Conservation (phyloP, 176 grass and related monocot genomes). For the Thinopyrum elongatum region DNA sequence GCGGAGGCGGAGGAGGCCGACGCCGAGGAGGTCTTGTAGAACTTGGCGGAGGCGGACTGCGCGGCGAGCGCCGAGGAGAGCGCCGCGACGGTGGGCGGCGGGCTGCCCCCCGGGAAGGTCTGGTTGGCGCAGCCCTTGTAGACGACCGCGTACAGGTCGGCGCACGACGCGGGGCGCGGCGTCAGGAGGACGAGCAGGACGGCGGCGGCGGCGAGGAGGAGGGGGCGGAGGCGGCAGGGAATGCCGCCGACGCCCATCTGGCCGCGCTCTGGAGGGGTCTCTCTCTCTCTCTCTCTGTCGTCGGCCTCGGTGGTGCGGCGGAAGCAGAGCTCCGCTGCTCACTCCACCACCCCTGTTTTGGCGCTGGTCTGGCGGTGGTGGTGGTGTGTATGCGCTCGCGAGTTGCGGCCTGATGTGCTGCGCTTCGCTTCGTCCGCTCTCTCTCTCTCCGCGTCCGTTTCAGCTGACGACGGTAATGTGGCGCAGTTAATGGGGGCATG, state of each 20-base stretch:
- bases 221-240: constrained; percentile 27
- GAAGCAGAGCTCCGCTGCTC: neutral
- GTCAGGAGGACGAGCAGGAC: neutral
- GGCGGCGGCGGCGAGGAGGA: neutral
- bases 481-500: constrained; percentile 4
- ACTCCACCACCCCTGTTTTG: neutral
- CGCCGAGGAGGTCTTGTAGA: constrained; percentile 77
- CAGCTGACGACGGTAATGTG: neutral
- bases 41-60: constrained; percentile 66
- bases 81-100: constrained; percentile 32
- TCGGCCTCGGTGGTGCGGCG: neutral
- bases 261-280: neutral
- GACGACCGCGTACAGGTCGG: constrained; percentile 70
- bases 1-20: constrained; percentile 12
- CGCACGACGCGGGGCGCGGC: constrained; percentile 5
- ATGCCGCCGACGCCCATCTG: constrained; percentile 46
- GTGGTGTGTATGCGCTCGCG: neutral
- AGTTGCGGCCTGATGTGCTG: neutral
- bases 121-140: constrained; percentile 99
- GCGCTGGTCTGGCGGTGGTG: neutral
- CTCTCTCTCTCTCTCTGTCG: neutral
- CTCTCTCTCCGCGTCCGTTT: constrained; percentile 6
- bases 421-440: neutral
- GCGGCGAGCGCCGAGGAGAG: constrained; percentile 56
- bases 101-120: constrained; percentile 34